Conservation (phyloP, 805 yeast genomes). For the Candida methanosorbosa region DNA sequence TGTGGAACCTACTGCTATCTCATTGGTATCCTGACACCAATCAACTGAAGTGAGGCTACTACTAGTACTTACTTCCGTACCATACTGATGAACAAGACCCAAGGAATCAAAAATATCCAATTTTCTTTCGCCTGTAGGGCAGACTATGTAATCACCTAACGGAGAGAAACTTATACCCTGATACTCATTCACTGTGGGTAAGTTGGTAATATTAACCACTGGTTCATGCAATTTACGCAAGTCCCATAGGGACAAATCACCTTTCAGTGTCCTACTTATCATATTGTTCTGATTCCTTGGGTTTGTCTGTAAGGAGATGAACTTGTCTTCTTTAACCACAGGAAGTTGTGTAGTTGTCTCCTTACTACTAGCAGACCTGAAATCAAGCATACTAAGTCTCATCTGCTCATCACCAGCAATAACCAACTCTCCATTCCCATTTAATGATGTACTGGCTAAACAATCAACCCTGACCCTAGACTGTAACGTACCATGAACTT, state of each 20-base stretch:
- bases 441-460: not conserved
- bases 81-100: too few species aligned
- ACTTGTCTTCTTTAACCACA: not conserved
- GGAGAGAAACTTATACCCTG: too few species aligned
- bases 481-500: too few species aligned
- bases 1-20: too few species aligned
- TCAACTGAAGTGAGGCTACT: too few species aligned
- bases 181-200: too few species aligned
- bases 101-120: too few species aligned
- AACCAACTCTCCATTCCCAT: slow-evolving; percentile 1
- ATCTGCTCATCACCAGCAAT: slow-evolving; percentile 5
- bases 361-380: not conserved
- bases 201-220: too few species aligned
- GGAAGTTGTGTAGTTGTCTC: not conserved
- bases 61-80: too few species aligned
- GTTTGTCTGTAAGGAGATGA: not conserved
- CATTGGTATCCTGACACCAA: too few species aligned
- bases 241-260: slow-evolving; percentile 13
- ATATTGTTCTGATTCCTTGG: not conserved
- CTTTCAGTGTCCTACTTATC: slow-evolving; percentile 2
- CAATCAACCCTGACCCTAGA: not conserved
- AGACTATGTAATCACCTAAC: too few species aligned
- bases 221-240: slow-evolving; percentile 11
- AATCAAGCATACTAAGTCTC: slow-evolving; percentile 2
- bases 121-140: too few species aligned